Conservation (phyloP, 192 early-diverging fungal species). For the Chytriomyces sp. region DNA sequence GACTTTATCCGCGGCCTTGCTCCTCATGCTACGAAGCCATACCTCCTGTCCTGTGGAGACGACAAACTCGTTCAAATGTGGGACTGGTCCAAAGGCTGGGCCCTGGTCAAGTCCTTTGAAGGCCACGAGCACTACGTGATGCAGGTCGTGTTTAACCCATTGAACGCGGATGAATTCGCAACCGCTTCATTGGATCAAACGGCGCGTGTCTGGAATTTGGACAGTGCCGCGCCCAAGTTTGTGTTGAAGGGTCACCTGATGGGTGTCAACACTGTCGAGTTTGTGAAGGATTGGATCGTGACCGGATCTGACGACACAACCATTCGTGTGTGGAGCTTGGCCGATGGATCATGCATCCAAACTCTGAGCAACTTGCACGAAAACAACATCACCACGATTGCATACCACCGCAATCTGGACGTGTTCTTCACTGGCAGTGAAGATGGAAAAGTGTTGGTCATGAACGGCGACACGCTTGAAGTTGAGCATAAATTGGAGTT, state of each 20-base stretch:
- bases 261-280: slow-evolving; percentile 93
- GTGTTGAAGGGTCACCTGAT: slow-evolving; percentile 96
- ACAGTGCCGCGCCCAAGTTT: slow-evolving; percentile 60
- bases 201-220: slow-evolving; percentile 96
- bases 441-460: neutral
- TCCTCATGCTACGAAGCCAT: slow-evolving; percentile 95
- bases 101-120: slow-evolving; percentile 69
- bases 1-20: slow-evolving; percentile 95
- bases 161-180: slow-evolving; percentile 87
- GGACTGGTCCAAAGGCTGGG: slow-evolving; percentile 96
- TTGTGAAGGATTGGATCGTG: slow-evolving; percentile 91
- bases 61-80: slow-evolving; percentile 98
- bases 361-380: slow-evolving; percentile 95
- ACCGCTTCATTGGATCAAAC: slow-evolving; percentile 94
- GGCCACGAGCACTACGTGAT: slow-evolving; percentile 99
- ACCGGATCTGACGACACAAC: slow-evolving; percentile 95
- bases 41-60: slow-evolving; percentile 93
- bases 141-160: slow-evolving; percentile 96
- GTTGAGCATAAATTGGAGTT: neutral
- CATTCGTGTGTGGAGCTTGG: slow-evolving; percentile 96
- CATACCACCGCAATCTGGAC: neutral
- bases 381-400: neutral
- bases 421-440: neutral
- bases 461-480: neutral
- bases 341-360: slow-evolving; percentile 86